A percentile compares a stretch with the other conserved stretches of the same genome.
Evolutionary conservation across 1,284 basidiomycete genomes (phyloP).

Genomic region (Boletus mariae): DNA sequence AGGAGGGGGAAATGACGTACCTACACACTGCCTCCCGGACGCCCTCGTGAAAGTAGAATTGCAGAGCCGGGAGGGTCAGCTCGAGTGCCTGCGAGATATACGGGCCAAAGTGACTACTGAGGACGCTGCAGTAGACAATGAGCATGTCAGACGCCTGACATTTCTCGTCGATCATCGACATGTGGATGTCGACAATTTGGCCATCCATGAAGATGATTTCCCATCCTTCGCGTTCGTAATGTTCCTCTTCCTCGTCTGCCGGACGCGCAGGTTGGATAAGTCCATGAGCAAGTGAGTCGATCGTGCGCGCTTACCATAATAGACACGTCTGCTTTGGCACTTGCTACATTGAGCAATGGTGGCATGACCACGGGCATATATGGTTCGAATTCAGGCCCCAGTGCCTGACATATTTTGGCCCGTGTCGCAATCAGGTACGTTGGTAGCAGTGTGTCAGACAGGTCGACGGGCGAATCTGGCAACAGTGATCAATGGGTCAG

Average conservation of each 20-base stretch:
- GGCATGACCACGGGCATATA: constrained; percentile 83
- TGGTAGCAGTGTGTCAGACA: constrained; percentile 59
- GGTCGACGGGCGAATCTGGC: constrained; percentile 60
- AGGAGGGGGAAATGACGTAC: constrained; percentile 12
- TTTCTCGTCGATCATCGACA: constrained; percentile 81
- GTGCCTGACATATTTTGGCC: constrained; percentile 79
- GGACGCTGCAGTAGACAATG: constrained; percentile 74
- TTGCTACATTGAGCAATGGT: constrained; percentile 66
- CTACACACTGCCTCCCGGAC: constrained; percentile 63
- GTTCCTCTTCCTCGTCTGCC: constrained; percentile 42
- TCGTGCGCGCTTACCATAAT: constrained; percentile 55
- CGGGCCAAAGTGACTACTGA: constrained; percentile 66
- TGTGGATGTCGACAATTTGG: constrained; percentile 70
- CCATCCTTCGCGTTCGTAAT: constrained; percentile 66
- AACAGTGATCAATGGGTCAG: background rate
- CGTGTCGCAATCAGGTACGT: constrained; percentile 76
- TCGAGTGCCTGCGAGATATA: constrained; percentile 70
- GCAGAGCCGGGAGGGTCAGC: constrained; percentile 64
- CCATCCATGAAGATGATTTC: constrained; percentile 74
- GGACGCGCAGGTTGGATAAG: constrained; percentile 16
- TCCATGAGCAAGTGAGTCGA: background rate
- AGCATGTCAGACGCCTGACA: constrained; percentile 83
- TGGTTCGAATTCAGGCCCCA: constrained; percentile 78
- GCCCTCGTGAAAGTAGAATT: constrained; percentile 79
- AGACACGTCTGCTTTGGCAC: constrained; percentile 75